These are phyloP conservation scores for Wickerhamomyces strasburgensis DNA, from an alignment of 805 yeast genomes.

Conservation along the genomic window DNA sequence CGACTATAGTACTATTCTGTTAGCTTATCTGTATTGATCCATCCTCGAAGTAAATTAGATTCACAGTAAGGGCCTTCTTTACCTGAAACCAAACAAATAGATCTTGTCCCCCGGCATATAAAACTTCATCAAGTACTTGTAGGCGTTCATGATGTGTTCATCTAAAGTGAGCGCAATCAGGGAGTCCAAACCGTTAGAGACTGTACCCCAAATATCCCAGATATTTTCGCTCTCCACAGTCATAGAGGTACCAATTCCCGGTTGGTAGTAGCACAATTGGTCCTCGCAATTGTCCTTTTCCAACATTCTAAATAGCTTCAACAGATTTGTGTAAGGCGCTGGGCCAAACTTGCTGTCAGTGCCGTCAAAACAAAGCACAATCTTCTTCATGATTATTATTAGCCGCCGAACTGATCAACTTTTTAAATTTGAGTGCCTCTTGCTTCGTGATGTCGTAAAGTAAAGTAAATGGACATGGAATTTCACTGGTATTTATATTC, in stretches of 20 bases:
- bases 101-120: conserved; percentile 48
- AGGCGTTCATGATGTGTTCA: conserved; percentile 54
- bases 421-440: too few species aligned
- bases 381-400: conserved; percentile 35
- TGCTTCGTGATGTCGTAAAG: too few species aligned
- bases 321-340: conserved; percentile 47
- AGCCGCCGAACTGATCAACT: too few species aligned
- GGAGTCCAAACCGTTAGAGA: conserved; percentile 33
- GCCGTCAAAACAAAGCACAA: conserved; percentile 60
- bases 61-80: background rate
- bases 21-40: background rate
- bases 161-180: conserved; percentile 51
- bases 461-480: too few species aligned
- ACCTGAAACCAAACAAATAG: conserved; percentile 53
- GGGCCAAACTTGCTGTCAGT: conserved; percentile 56
- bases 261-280: conserved; percentile 61
- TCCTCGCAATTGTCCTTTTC: conserved; percentile 35
- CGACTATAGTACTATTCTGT: conserved; percentile 33
- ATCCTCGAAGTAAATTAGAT: background rate
- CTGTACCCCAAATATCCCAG: conserved; percentile 15
- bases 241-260: conserved; percentile 58
- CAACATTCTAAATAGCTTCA: conserved; percentile 47
- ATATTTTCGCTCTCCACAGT: conserved; percentile 30
- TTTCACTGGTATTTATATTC: too few species aligned
- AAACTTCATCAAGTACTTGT: conserved; percentile 43